Conservation (phyloP, 306 rosid genomes). For the Prunus armeniaca region DNA sequence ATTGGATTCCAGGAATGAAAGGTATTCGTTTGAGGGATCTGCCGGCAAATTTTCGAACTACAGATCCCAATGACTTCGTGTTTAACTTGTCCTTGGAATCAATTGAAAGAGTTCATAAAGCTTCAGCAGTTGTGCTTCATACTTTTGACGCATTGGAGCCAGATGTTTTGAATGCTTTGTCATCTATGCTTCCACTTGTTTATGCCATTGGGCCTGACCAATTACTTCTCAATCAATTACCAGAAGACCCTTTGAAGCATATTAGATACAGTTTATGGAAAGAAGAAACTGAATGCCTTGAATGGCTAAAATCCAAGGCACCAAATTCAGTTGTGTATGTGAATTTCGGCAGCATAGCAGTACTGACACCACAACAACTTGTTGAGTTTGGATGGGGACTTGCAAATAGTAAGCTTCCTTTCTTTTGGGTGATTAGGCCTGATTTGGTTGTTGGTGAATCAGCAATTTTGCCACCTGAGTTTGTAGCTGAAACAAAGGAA, state of each 20-base stretch:
- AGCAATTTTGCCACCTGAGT: not conserved
- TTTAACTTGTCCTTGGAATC: not conserved
- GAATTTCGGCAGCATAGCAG: constrained; percentile 10
- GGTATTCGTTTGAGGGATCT: constrained; percentile 11
- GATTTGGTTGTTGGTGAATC: constrained; percentile 6
- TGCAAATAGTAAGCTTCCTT: constrained; percentile 4
- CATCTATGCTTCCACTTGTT: not conserved
- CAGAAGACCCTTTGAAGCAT: not conserved
- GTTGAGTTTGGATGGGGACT: constrained; percentile 23
- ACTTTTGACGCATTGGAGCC: constrained; percentile 8
- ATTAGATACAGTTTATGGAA: constrained; percentile 15
- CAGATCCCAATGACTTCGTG: not conserved
- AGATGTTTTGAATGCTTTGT: not conserved
- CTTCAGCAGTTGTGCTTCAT: constrained; percentile 3
- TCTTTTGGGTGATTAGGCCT: constrained; percentile 23
- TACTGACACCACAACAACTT: constrained; percentile 1
- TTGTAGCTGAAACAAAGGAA: not conserved
- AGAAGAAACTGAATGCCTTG: constrained; percentile 16
- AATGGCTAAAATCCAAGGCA: constrained; percentile 13
- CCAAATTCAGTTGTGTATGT: constrained; percentile 19
- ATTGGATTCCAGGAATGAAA: constrained; percentile 21
- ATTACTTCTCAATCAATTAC: not conserved
- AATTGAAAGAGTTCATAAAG: not conserved
- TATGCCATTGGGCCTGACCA: constrained; percentile 11
- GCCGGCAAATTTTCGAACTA: not conserved